These are phyloP conservation scores for Beauveria pseudobassiana DNA, from an alignment of 2,329 filamentous ascomycete species.

Conservation along the genomic window DNA sequence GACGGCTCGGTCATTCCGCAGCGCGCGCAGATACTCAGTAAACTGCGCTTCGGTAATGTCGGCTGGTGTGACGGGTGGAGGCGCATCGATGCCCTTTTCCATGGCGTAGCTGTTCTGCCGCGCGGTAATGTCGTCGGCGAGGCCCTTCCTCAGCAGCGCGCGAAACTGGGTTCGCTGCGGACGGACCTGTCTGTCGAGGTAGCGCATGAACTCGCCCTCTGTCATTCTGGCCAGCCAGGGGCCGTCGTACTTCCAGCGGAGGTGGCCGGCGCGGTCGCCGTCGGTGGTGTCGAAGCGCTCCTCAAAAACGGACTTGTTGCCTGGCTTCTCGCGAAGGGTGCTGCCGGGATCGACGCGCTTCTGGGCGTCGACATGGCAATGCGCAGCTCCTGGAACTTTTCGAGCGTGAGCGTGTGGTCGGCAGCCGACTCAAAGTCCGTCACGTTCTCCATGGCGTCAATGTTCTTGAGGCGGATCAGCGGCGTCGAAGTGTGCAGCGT, in stretches of 20 bases:
- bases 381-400: slow-evolving; percentile 80
- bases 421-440: slow-evolving; percentile 81
- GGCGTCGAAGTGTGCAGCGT: slow-evolving; percentile 68
- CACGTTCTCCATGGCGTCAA: slow-evolving; percentile 81
- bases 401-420: slow-evolving; percentile 71
- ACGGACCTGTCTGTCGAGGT: slow-evolving; percentile 46
- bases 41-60: slow-evolving; percentile 46
- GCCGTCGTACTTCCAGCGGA: slow-evolving; percentile 59
- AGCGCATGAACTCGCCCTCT: slow-evolving; percentile 51
- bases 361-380: slow-evolving; percentile 57
- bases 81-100: slow-evolving; percentile 28
- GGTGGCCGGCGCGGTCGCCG: slow-evolving; percentile 31
- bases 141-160: slow-evolving; percentile 40
- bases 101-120: slow-evolving; percentile 29
- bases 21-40: slow-evolving; percentile 41
- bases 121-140: slow-evolving; percentile 39
- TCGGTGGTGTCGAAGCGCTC: slow-evolving; percentile 47
- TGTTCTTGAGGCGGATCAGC: slow-evolving; percentile 64
- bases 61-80: slow-evolving; percentile 19
- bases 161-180: slow-evolving; percentile 48
- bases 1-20: slow-evolving; percentile 43
- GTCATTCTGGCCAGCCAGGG: slow-evolving; percentile 59
- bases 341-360: slow-evolving; percentile 15
- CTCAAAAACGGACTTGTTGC: slow-evolving; percentile 51
- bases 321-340: slow-evolving; percentile 16